phyloP scores from a whole-genome alignment of 1,284 basidiomycete genomes.

The Cerioporus squamosus region DNA sequence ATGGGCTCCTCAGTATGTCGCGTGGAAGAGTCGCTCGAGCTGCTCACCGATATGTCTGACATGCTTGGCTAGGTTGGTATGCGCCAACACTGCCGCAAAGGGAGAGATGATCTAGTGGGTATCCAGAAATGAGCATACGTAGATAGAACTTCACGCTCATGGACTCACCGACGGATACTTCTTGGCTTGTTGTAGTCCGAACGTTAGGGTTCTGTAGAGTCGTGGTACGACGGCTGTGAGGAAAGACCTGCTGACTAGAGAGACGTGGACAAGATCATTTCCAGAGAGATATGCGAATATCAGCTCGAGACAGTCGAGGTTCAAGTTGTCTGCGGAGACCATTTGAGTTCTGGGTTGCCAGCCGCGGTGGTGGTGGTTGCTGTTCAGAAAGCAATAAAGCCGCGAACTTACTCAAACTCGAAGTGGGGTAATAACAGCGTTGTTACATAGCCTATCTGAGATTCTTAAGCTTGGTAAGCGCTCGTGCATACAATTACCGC shows the following conservation, averaged over 20 bases:
- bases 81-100: slow-evolving; percentile 57
- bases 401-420: too few species aligned
- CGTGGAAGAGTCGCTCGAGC: background rate
- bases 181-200: slow-evolving; percentile 57
- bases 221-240: slow-evolving; percentile 61
- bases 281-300: slow-evolving; percentile 58
- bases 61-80: slow-evolving; percentile 56
- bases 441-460: too few species aligned
- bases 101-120: slow-evolving; percentile 51
- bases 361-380: too few species aligned
- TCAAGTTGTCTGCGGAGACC: slow-evolving; percentile 69
- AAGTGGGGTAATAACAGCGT: too few species aligned
- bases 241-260: slow-evolving; percentile 67
- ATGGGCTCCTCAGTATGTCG: background rate
- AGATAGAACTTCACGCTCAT: background rate
- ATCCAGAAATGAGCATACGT: background rate
- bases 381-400: too few species aligned
- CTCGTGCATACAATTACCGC: slow-evolving; percentile 1
- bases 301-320: slow-evolving; percentile 70
- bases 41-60: slow-evolving; percentile 61
- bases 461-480: too few species aligned
- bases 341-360: slow-evolving; percentile 38
- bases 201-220: slow-evolving; percentile 61
- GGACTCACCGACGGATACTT: slow-evolving; percentile 50
- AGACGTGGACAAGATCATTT: slow-evolving; percentile 59